Evolutionary conservation across 176 grass and related monocot genomes (phyloP).

Genomic region (Cenchrus purpureus): DNA sequence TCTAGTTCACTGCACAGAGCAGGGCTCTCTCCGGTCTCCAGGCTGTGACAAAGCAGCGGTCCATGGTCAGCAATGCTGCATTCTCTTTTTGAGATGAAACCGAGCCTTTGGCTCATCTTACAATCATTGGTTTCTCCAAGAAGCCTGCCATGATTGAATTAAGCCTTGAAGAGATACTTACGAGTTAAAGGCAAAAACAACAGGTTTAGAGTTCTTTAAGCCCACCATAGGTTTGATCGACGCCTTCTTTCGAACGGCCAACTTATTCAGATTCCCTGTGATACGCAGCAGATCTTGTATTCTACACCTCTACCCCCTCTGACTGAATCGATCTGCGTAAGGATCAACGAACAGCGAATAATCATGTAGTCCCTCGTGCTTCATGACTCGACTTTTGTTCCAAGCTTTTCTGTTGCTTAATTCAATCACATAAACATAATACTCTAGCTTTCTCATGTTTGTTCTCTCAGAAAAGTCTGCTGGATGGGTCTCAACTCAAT

Average conservation of each 20-base stretch:
- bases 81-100: background rate
- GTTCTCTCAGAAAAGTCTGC: background rate
- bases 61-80: background rate
- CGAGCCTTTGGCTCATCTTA: slow-evolving; percentile 1
- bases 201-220: background rate
- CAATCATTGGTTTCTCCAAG: background rate
- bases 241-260: background rate
- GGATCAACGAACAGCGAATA: background rate
- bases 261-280: background rate
- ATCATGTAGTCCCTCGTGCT: slow-evolving; percentile 10
- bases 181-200: background rate
- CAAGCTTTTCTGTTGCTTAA: background rate
- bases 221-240: background rate
- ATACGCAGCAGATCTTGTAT: background rate
- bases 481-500: background rate
- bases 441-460: background rate
- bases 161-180: background rate
- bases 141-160: background rate
- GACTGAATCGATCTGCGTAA: background rate
- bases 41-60: slow-evolving; percentile 31
- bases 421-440: background rate
- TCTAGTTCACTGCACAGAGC: background rate
- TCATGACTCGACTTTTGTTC: background rate
- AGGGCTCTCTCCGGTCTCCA: background rate
- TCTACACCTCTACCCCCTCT: background rate